phyloP scores from a whole-genome alignment of 139 green algal genomes.

The Picochlorum sp. region DNA sequence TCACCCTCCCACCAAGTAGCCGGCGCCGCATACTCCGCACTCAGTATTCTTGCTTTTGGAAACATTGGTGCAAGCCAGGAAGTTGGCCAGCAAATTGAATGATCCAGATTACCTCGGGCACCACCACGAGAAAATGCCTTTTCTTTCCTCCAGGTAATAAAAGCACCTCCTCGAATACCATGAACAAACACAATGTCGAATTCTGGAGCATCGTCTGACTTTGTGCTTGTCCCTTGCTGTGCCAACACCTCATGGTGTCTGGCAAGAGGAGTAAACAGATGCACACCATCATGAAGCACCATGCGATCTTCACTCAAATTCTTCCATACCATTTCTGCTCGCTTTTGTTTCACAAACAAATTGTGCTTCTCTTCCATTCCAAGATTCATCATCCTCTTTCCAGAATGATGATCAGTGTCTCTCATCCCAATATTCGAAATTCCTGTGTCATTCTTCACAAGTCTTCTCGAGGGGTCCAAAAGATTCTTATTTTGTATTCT shows the following conservation, averaged over 20 bases:
- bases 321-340: not conserved
- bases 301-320: conserved; percentile 1
- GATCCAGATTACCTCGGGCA: conserved; percentile 14
- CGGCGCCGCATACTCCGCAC: conserved; percentile 60
- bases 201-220: conserved; percentile 24
- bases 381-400: too few species aligned
- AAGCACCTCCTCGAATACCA: conserved; percentile 75
- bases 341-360: conserved; percentile 2
- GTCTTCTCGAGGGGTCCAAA: not conserved
- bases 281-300: conserved; percentile 52
- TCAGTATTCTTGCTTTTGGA: conserved; percentile 39
- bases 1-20: conserved; percentile 65
- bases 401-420: not conserved
- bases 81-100: conserved; percentile 47
- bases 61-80: conserved; percentile 53
- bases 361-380: not conserved
- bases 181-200: conserved; percentile 86
- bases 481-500: not conserved
- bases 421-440: not conserved
- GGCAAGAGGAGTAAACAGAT: conserved; percentile 56
- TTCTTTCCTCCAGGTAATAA: conserved; percentile 63
- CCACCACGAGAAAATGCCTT: conserved; percentile 18
- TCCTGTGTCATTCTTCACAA: not conserved
- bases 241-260: conserved; percentile 52
- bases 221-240: conserved; percentile 10